These are phyloP conservation scores for Neurospora sp. DNA, from an alignment of 495 filamentous ascomycete genomes.

Conservation along the genomic window DNA sequence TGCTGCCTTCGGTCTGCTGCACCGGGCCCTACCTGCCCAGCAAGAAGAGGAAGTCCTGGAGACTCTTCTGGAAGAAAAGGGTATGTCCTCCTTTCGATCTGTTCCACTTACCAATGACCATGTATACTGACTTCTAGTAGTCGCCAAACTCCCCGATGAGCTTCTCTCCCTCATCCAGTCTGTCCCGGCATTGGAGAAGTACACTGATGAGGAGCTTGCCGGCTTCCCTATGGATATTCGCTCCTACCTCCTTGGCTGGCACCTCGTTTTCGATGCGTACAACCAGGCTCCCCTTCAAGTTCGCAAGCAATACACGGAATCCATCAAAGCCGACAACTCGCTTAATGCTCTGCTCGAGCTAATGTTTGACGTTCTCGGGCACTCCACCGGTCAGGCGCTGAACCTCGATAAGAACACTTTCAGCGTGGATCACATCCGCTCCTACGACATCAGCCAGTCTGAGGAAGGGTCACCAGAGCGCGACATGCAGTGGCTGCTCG, in stretches of 20 bases:
- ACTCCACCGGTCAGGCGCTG: constrained; percentile 54
- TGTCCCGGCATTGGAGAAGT: constrained; percentile 35
- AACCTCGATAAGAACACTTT: constrained; percentile 38
- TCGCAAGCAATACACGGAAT: constrained; percentile 63
- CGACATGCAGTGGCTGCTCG: constrained; percentile 70
- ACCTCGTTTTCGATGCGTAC: constrained; percentile 82
- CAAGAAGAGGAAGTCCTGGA: constrained; percentile 84
- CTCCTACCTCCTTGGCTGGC: constrained; percentile 85
- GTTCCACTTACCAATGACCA: not conserved
- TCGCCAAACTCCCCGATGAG: constrained; percentile 56
- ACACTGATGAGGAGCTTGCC: constrained; percentile 33
- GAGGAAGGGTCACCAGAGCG: constrained; percentile 48
- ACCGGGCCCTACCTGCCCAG: constrained; percentile 57
- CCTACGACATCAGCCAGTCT: constrained; percentile 49
- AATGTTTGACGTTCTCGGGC: constrained; percentile 71
- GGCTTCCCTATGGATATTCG: constrained; percentile 46
- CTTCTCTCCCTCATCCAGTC: constrained; percentile 56
- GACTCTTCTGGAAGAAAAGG: constrained; percentile 61
- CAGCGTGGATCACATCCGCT: constrained; percentile 52
- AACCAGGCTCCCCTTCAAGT: constrained; percentile 68
- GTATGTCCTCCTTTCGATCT: constrained; percentile 9
- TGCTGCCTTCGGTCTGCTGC: constrained; percentile 71
- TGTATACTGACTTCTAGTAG: constrained; percentile 17
- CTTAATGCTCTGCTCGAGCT: constrained; percentile 63
- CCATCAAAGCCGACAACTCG: constrained; percentile 63